A percentile compares a stretch with the other conserved stretches of the same genome.
phyloP scores from a whole-genome alignment of 768 basidiomycete species.

The Scleroderma bovista region DNA sequence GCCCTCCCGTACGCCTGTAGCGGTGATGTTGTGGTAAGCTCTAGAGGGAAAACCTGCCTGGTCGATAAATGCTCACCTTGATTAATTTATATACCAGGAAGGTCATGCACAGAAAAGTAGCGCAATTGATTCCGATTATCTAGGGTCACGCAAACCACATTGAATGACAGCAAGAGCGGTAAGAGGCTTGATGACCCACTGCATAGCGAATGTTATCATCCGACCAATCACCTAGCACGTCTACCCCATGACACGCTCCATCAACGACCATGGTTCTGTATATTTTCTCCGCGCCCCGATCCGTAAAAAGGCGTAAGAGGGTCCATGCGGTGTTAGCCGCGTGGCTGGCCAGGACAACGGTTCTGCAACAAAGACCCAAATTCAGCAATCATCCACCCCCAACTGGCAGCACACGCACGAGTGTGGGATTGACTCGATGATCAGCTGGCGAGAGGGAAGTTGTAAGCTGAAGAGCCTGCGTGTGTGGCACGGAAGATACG shows the following conservation, averaged over 20 bases:
- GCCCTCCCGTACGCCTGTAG: constrained; percentile 38
- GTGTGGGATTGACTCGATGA: constrained; percentile 49
- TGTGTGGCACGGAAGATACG: constrained; percentile 8
- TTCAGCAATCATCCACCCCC: background rate
- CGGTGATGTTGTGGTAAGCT: background rate
- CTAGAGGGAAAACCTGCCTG: background rate
- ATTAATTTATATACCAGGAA: constrained; percentile 39
- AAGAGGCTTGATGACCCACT: constrained; percentile 27
- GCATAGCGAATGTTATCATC: constrained; percentile 17
- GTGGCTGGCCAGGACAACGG: constrained; percentile 40
- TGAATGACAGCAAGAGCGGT: background rate
- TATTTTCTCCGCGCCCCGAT: constrained; percentile 22
- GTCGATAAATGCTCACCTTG: constrained; percentile 26
- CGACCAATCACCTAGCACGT: constrained; percentile 43
- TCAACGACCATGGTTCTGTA: constrained; percentile 34
- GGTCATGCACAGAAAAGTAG: constrained; percentile 32
- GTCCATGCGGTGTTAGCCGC: constrained; percentile 44
- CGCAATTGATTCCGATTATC: constrained; percentile 34
- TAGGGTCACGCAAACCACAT: constrained; percentile 19
- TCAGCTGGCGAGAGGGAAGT: constrained; percentile 31
- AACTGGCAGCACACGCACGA: constrained; percentile 25
- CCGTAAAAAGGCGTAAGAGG: constrained; percentile 35
- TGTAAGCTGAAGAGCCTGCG: background rate
- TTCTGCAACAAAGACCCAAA: constrained; percentile 8
- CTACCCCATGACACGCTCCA: constrained; percentile 35